Base-by-base conservation (phyloP, 345 rosid species). In the Hevea brasiliensis region DNA sequence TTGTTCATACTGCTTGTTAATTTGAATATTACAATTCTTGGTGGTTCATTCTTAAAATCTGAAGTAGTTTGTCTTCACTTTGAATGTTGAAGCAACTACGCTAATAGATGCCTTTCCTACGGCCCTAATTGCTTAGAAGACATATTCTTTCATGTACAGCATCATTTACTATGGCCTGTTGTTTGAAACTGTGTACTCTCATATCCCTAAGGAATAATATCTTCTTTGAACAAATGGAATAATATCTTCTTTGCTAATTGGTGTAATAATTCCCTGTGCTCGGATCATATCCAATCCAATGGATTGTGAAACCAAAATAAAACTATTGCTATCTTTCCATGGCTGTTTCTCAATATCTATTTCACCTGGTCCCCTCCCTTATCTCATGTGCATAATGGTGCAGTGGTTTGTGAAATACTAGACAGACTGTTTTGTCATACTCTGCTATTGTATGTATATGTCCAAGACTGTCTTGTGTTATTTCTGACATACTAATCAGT, bases 311-410 rank as follows among this genome's bases (percentile, higher is more conserved):
- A 12, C 68, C 74, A 56, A 35, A 61, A 44, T 12, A 60, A 45
- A 67, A 26, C 61, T 48, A 27, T 21, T 18, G 27, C 15, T 71
- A n/a, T 55, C 54, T 51, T 11, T 62, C 68, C 53, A 40, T 40
- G n/a, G 64, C 61, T 4, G 56, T 65, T 62, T 78, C n/a, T 57
- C 70, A 72, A 63, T 32, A 45, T 23, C 64, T 59, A 65, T 37
- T 35, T 76, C 72, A 10, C 47, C 70, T 76, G 79, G 84, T 77
- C 81, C 84, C 60, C 65, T 23, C 23, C 71, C 32, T 44, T 66
- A n/a, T 71, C 61, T 79, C 68, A 47, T 37, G 44, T 50, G 47
- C 72, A 35, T 41, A 21, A 61, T 37, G n/a, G 66, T 27, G 45
- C 74, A 48, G 17, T 11, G n/a, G 45, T 45, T 61, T 60, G 17